Conservation (phyloP, 1,284 basidiomycete genomes). For the Phylloboletellus chloephorus region DNA sequence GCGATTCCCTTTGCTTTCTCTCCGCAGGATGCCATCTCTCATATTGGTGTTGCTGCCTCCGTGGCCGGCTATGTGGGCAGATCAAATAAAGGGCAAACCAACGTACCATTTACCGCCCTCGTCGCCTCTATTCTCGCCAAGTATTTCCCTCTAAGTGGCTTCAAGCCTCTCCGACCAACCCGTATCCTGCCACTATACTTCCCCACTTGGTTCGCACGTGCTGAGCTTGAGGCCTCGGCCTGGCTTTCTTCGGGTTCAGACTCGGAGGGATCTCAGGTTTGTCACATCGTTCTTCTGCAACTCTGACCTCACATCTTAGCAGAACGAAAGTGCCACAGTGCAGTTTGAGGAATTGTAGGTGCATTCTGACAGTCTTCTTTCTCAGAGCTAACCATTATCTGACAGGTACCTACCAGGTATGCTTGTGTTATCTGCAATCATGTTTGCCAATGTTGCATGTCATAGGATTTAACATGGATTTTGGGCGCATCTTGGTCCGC, state of each 20-base stretch:
- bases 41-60: conserved; percentile 23
- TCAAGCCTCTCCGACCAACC: conserved; percentile 27
- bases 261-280: conserved; percentile 20
- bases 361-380: background rate
- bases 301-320: conserved; percentile 5
- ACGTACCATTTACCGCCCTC: conserved; percentile 15
- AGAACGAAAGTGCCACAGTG: conserved; percentile 20
- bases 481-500: conserved; percentile 30
- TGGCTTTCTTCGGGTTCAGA: conserved; percentile 27
- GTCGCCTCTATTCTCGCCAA: conserved; percentile 26
- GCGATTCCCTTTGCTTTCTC: conserved; percentile 38
- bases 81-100: conserved; percentile 13
- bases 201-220: conserved; percentile 57
- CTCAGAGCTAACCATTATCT: conserved; percentile 11
- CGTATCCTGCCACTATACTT: conserved; percentile 47
- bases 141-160: conserved; percentile 26
- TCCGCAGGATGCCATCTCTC: conserved; percentile 30
- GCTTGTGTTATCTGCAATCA: background rate
- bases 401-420: conserved; percentile 29
- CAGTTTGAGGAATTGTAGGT: conserved; percentile 28
- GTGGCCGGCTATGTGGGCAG: conserved; percentile 15
- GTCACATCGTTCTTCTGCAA: conserved; percentile 7
- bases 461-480: conserved; percentile 25
- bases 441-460: background rate
- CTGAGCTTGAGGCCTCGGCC: conserved; percentile 39